Evolutionary conservation across 441 rosid species (phyloP).

Genomic region (Adansonia madagascariensis): DNA sequence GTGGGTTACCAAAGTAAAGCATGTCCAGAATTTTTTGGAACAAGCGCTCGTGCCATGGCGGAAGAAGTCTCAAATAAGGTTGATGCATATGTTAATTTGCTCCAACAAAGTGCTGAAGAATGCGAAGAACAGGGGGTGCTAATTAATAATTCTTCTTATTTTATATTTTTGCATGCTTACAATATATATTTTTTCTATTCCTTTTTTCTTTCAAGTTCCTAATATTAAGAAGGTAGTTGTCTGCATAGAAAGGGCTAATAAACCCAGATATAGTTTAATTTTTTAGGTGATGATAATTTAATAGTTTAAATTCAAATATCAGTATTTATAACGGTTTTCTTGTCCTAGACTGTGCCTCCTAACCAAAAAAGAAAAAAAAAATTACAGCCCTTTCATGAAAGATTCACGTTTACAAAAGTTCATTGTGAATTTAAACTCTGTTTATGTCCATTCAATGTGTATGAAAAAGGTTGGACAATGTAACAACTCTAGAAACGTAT

Average conservation of each 20-base stretch:
- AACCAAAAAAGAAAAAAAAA: too few species aligned
- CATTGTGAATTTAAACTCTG: too few species aligned
- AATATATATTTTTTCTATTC: neutral
- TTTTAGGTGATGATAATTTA: too few species aligned
- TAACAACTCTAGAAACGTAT: too few species aligned
- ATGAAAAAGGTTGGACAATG: too few species aligned
- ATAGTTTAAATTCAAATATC: too few species aligned
- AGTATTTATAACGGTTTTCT: too few species aligned
- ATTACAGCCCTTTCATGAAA: too few species aligned
- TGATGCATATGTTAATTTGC: conserved; percentile 47
- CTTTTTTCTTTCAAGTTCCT: neutral
- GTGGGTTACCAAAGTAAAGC: conserved; percentile 56
- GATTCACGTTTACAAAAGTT: too few species aligned
- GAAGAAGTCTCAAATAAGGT: conserved; percentile 52
- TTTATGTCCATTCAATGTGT: too few species aligned
- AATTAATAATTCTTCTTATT: conserved; percentile 19
- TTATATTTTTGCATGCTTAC: neutral
- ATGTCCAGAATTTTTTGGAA: conserved; percentile 38
- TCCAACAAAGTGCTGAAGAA: conserved; percentile 43
- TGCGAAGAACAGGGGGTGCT: conserved; percentile 50
- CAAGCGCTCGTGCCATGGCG: conserved; percentile 45
- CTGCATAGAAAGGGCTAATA: neutral
- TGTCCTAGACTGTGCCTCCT: too few species aligned
- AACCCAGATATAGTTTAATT: too few species aligned
- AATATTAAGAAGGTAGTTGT: neutral